Base-by-base conservation (phyloP, 352 stramenopile genomes). In the Globisporangium recalcitrans region DNA sequence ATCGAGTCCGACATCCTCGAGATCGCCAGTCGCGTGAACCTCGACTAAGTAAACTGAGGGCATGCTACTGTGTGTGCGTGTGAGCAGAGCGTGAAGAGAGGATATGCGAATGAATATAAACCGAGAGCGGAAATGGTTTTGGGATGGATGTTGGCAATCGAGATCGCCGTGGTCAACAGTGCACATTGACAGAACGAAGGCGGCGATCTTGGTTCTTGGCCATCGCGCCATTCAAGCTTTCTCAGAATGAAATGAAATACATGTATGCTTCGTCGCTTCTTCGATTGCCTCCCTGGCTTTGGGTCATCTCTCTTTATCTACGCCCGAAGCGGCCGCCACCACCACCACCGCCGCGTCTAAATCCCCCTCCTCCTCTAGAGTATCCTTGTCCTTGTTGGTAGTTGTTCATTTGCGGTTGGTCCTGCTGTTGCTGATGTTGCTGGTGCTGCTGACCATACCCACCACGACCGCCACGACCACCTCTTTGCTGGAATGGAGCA, bases 1-100 rank as follows among this genome's bases (percentile, higher is more conserved):
- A 88, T 93, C 34, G 76, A 74, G 58, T 91, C 81, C 6, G 71
- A 74, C 58, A 93, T 93, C 40, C 62, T 75, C 29, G 75, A 85
- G 22, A 87, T 93, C 44, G 81, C 78, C 0, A 64, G 77, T 40
- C 79, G 78, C n/a, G 68, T 91, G 11, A n/a, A 61, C 13, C 54
- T 79, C 7, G 63, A 72, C 24, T 52, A n/a, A 53, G n/a, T 52
- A 40, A 9, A n/a, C n/a, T n/a, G n/a, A n/a, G n/a, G n/a, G n/a
- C n/a, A n/a, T n/a, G n/a, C n/a, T n/a, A n/a, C n/a, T n/a, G n/a
- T n/a, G n/a, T n/a, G n/a, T n/a, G n/a, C n/a, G n/a, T n/a, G n/a
- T n/a, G n/a, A n/a, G n/a, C n/a, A n/a, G n/a, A n/a, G n/a, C n/a
- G n/a, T n/a, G n/a, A n/a, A n/a, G n/a, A n/a, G n/a, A n/a, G n/a